Percentiles rank a stretch among this genome's conserved stretches.
These are phyloP conservation scores for Chrysopogon serrulatus DNA, from an alignment of 176 grass and related monocot species.

Conservation along the genomic window DNA sequence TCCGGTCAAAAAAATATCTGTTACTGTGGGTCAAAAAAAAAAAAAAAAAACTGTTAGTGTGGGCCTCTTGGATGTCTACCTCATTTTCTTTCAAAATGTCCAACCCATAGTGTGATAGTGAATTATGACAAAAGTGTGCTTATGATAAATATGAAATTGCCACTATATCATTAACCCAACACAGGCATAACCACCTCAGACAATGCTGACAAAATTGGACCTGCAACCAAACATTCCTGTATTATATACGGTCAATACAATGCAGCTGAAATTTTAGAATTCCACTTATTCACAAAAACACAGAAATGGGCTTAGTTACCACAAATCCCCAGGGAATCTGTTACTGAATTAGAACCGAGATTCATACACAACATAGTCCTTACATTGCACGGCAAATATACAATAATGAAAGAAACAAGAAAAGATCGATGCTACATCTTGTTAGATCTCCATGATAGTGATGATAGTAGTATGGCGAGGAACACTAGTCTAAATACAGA, in stretches of 20 bases:
- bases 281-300: neutral
- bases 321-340: neutral
- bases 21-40: too few relatives aligned
- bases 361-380: conserved; percentile 6
- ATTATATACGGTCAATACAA: neutral
- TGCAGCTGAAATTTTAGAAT: neutral
- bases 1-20: too few relatives aligned
- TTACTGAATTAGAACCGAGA: neutral
- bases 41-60: too few relatives aligned
- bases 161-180: neutral
- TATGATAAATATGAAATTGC: too few relatives aligned
- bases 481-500: conserved; percentile 10
- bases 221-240: neutral
- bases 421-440: neutral
- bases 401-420: neutral
- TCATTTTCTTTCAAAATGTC: too few relatives aligned
- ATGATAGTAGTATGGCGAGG: neutral
- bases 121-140: too few relatives aligned
- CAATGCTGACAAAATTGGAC: neutral
- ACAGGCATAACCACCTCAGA: neutral
- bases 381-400: conserved; percentile 3
- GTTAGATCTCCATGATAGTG: conserved; percentile 33
- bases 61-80: too few relatives aligned
- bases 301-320: neutral
- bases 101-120: too few relatives aligned